Evolutionary conservation across 2,329 filamentous ascomycete species (phyloP).

Genomic region (Trichoderma sp.): DNA sequence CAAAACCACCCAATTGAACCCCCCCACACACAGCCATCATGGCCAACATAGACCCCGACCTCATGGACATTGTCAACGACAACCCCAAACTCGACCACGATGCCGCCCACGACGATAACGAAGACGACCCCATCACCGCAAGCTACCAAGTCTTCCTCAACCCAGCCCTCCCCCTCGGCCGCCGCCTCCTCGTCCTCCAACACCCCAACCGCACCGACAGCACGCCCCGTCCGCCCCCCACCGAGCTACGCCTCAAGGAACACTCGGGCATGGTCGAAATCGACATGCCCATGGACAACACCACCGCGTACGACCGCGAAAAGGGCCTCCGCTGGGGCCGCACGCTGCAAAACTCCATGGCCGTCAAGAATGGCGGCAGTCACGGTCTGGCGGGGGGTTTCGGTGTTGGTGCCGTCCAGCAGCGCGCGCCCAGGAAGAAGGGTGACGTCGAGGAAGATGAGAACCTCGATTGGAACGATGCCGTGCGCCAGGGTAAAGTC

Average conservation of each 20-base stretch:
- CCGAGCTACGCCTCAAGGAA: conserved; percentile 78
- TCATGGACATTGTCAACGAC: conserved; percentile 28
- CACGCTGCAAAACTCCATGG: conserved; percentile 62
- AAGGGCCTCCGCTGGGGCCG: conserved; percentile 84
- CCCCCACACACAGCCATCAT: neutral
- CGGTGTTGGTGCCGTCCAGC: conserved; percentile 55
- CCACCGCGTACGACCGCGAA: conserved; percentile 73
- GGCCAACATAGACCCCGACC: conserved; percentile 21
- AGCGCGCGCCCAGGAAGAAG: conserved; percentile 39
- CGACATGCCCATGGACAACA: conserved; percentile 78
- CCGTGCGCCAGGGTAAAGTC: conserved; percentile 67
- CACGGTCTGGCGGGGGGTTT: conserved; percentile 73
- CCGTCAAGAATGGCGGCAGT: conserved; percentile 60
- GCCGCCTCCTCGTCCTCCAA: conserved; percentile 78
- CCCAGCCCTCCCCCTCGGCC: conserved; percentile 59
- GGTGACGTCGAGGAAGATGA: conserved; percentile 47
- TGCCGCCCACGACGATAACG: neutral
- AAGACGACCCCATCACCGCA: conserved; percentile 64
- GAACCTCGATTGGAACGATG: conserved; percentile 62
- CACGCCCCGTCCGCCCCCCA: conserved; percentile 51
- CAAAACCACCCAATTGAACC: neutral
- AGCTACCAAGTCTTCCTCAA: conserved; percentile 87
- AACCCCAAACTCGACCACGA: conserved; percentile 16
- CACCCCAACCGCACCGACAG: conserved; percentile 75
- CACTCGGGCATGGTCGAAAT: conserved; percentile 82